Evolutionary conservation across 345 rosid species (phyloP).

Genomic region (Sonneratia caseolaris): DNA sequence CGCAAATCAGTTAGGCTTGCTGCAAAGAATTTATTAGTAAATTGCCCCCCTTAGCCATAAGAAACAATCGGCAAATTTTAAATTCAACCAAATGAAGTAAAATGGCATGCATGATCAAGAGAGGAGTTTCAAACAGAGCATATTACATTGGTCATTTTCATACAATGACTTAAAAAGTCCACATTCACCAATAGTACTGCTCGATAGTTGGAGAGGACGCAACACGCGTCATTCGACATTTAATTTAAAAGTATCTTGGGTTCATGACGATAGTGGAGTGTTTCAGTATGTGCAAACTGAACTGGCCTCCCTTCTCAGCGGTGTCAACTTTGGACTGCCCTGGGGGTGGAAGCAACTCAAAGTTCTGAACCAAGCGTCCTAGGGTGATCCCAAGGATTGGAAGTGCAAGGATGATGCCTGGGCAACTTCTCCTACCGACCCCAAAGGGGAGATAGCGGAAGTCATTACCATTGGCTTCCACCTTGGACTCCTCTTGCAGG

Average conservation of each 20-base stretch:
- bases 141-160: neutral
- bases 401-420: slow-evolving; percentile 88
- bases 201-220: neutral
- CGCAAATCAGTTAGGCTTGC: no score
- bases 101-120: neutral
- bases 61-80: neutral
- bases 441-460: slow-evolving; percentile 95
- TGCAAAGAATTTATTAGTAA: neutral
- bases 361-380: slow-evolving; percentile 90
- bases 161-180: neutral
- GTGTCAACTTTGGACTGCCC: slow-evolving; percentile 79
- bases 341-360: slow-evolving; percentile 89
- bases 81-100: neutral
- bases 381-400: slow-evolving; percentile 86
- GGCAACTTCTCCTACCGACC: slow-evolving; percentile 95
- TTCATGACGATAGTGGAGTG: slow-evolving; percentile 87
- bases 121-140: neutral
- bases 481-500: slow-evolving; percentile 83
- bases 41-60: neutral
- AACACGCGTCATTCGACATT: neutral
- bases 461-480: slow-evolving; percentile 92
- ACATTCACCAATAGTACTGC: slow-evolving; percentile 5
- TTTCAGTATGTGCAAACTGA: slow-evolving; percentile 86
- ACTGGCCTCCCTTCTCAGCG: slow-evolving; percentile 86
- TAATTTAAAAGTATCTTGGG: slow-evolving; percentile 42